Percentiles rank a stretch among this genome's conserved stretches.
Conservation (phyloP, 1,284 basidiomycete species). For the Fomes fomentarius region DNA sequence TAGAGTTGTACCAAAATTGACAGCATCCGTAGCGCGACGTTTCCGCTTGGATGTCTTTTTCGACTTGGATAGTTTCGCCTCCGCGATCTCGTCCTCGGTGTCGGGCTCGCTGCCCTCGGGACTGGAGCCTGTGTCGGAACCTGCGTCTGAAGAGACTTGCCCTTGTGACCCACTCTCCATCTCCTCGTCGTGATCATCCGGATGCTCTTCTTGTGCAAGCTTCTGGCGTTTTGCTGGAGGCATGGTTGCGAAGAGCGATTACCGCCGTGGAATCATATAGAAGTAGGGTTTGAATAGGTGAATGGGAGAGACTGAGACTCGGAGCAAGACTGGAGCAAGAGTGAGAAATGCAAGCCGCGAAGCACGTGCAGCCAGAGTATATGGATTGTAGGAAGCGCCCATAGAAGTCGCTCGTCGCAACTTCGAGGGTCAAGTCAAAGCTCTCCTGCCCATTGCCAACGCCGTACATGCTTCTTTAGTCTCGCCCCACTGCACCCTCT, state of each 20-base stretch:
- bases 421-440: background rate
- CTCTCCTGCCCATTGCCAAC: background rate
- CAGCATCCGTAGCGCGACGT: conserved; percentile 73
- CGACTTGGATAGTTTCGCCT: conserved; percentile 60
- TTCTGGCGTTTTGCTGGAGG: conserved; percentile 34
- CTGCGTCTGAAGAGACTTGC: no score
- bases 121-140: conserved; percentile 11
- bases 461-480: conserved; percentile 4
- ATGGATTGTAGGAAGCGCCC: conserved; percentile 4
- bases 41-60: conserved; percentile 81
- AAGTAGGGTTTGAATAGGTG: no score
- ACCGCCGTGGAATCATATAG: no score
- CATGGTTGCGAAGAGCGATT: conserved; percentile 19
- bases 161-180: no score
- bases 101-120: conserved; percentile 34
- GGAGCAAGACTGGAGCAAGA: no score
- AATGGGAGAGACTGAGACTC: no score
- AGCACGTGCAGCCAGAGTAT: background rate
- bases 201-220: conserved; percentile 17
- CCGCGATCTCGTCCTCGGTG: conserved; percentile 67
- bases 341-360: background rate
- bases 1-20: conserved; percentile 72
- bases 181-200: conserved; percentile 30
- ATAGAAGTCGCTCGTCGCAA: background rate
- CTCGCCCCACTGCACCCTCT: background rate